Evolutionary conservation across 768 basidiomycete species (phyloP), one percentile per base, ranked within the genome.

Genomic region (Russula foetens): DNA sequence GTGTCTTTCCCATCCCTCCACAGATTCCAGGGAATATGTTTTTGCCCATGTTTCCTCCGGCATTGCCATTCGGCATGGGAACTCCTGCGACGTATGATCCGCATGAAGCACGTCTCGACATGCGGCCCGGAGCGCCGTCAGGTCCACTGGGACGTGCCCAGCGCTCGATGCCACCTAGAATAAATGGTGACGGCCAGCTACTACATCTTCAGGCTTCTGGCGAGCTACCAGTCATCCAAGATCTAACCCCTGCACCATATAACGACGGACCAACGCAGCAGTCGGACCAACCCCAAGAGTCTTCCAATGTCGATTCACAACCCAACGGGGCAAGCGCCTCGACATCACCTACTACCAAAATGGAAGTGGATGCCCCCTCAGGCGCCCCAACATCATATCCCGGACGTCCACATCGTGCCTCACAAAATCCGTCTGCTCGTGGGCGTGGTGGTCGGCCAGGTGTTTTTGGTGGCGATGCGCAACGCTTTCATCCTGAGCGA

Each of bases 171-270:
- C 72, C 87, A 38, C 77, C 82, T 56, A 79, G 85, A 66, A 79
- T 79, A 58, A 63, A 81, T 81, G 59, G 78, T 75, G 50, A 76
- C 68, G 8, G 51, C 50, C 74, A 76, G 53, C 68, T 75, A 35
- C 61, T 72, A 24, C 75, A 75, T 60, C 65, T 54, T 62, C 74
- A 49, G 69, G 75, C 70, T 2, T 82, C 85, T 15, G 89, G 88
- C 58, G 90, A 90, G 71, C 79, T 90, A 5, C 88, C 88, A 9
- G 89, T 91, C 49, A 87, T 92, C 31, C 90, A 92, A 70, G 90
- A 92, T 68, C 75, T 92, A 43, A 92, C 90, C 0, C 89, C 89
- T 0, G 75, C 74, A 51, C 62, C 70, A 38, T 73, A 73, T 11
- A 73, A 72, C 14, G 71, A 71, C 26, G 62, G 58, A 21, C 14